These are phyloP conservation scores for Lunasporangiospora selenospora DNA, from an alignment of 192 early-diverging fungal species.

Conservation along the genomic window DNA sequence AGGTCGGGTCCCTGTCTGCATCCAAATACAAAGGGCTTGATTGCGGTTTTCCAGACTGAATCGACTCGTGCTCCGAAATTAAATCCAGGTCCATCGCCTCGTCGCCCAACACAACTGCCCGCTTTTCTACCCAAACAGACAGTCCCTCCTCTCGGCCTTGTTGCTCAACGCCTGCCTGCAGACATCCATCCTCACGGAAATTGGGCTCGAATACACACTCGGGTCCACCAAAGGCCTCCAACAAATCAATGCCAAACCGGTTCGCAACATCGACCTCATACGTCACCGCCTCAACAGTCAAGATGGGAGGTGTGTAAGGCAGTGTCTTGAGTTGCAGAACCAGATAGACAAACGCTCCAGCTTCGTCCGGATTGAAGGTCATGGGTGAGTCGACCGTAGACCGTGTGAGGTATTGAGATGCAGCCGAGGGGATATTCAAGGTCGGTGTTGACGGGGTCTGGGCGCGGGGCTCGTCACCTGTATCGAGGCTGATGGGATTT, in stretches of 20 bases:
- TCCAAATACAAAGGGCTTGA: too few species aligned
- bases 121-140: slow-evolving; percentile 44
- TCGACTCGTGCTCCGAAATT: slow-evolving; percentile 23
- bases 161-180: slow-evolving; percentile 24
- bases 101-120: slow-evolving; percentile 35
- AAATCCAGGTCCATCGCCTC: slow-evolving; percentile 34
- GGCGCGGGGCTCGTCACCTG: slow-evolving; percentile 16
- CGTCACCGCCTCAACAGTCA: slow-evolving; percentile 43
- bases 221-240: slow-evolving; percentile 21
- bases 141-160: slow-evolving; percentile 30
- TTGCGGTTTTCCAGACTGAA: too few species aligned
- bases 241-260: slow-evolving; percentile 23
- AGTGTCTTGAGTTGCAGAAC: slow-evolving; percentile 42
- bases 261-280: slow-evolving; percentile 45
- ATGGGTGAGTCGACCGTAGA: slow-evolving; percentile 28
- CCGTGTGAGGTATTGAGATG: background rate
- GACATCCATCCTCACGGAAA: slow-evolving; percentile 40
- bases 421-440: background rate
- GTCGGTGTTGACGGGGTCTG: slow-evolving; percentile 14
- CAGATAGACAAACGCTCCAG: slow-evolving; percentile 42
- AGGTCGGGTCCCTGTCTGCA: too few species aligned
- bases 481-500: slow-evolving; percentile 43
- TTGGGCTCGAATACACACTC: slow-evolving; percentile 15
- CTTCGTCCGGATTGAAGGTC: slow-evolving; percentile 39
- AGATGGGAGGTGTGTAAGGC: slow-evolving; percentile 42